These are phyloP conservation scores for Cordyceps javanica DNA, from an alignment of 2,329 filamentous ascomycete genomes.

Conservation along the genomic window DNA sequence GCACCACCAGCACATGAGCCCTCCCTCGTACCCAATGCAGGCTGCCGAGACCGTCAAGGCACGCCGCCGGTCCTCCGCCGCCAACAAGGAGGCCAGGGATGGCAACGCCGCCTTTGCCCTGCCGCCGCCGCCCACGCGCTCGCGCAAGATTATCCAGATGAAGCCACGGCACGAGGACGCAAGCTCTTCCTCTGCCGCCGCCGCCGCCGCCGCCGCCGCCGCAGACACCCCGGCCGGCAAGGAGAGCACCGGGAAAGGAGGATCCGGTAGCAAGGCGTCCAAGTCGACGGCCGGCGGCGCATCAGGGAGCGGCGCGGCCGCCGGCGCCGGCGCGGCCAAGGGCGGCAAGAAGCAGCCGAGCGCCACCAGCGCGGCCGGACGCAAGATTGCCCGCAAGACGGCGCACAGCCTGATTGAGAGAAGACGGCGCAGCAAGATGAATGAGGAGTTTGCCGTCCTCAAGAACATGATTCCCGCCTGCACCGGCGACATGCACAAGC, in stretches of 20 bases:
- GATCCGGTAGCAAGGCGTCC: conserved; percentile 10
- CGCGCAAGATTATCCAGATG: conserved; percentile 98
- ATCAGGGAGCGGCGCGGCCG: not conserved
- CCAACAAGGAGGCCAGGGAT: conserved; percentile 45
- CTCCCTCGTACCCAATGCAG: conserved; percentile 38
- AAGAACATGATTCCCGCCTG: conserved; percentile 96
- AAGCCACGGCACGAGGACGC: conserved; percentile 57
- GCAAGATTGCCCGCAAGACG: conserved; percentile 92
- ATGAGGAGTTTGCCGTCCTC: conserved; percentile 89
- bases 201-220: conserved; percentile 25
- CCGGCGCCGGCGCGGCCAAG: conserved; percentile 17
- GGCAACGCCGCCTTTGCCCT: conserved; percentile 60
- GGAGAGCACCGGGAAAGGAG: not conserved
- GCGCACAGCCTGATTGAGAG: conserved; percentile 94
- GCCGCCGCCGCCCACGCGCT: conserved; percentile 84
- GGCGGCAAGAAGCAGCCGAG: conserved; percentile 73
- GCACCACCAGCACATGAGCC: conserved; percentile 16
- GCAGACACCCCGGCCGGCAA: conserved; percentile 19
- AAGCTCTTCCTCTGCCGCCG: too few relatives aligned
- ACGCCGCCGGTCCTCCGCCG: conserved; percentile 45
- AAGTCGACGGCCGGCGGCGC: conserved; percentile 19
- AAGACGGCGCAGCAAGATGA: conserved; percentile 90
- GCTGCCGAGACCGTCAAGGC: conserved; percentile 47
- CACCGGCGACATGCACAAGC: conserved; percentile 95
- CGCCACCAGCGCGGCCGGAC: conserved; percentile 74